Conservation (phyloP, 2,329 filamentous ascomycete species). For the Pseudogymnoascus pannorum region DNA sequence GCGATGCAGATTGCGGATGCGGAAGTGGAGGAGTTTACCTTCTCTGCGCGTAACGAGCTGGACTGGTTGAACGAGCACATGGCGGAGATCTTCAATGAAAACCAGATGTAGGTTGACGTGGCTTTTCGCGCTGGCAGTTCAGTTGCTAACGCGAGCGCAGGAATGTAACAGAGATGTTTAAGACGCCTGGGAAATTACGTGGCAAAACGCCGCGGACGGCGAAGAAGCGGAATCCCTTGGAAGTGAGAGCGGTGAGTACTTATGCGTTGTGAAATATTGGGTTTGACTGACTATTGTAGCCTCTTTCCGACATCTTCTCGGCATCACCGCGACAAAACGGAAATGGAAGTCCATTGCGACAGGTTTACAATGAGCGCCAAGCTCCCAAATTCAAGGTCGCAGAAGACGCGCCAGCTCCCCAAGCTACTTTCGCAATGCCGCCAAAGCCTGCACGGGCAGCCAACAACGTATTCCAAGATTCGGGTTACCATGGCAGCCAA, state of each 20-base stretch:
- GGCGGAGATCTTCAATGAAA: constrained; percentile 82
- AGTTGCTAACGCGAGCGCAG: constrained; percentile 40
- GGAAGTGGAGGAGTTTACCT: constrained; percentile 89
- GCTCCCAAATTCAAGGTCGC: constrained; percentile 51
- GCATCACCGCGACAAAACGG: constrained; percentile 46
- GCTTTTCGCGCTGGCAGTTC: constrained; percentile 10
- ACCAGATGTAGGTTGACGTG: constrained; percentile 64
- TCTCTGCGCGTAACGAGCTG: constrained; percentile 84
- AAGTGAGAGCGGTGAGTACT: constrained; percentile 55
- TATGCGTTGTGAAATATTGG: constrained; percentile 5
- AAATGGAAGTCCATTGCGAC: constrained; percentile 35
- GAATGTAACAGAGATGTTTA: constrained; percentile 91
- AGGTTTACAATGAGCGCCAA: constrained; percentile 22
- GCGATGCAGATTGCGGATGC: constrained; percentile 67
- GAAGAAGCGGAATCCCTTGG: constrained; percentile 51
- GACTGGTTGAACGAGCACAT: constrained; percentile 99
- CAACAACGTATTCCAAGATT: constrained; percentile 43
- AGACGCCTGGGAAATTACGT: constrained; percentile 77
- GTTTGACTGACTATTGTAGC: constrained; percentile 35
- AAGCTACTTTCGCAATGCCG: constrained; percentile 11
- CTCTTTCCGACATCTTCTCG: constrained; percentile 52
- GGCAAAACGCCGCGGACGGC: constrained; percentile 71
- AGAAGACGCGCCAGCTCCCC: constrained; percentile 37
- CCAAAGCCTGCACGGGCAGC: constrained; percentile 16
- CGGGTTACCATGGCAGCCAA: constrained; percentile 66